Percentiles rank a stretch among this genome's conserved stretches.
Conservation (phyloP, 2,329 filamentous ascomycete species). For the Juglanconis juglandina region DNA sequence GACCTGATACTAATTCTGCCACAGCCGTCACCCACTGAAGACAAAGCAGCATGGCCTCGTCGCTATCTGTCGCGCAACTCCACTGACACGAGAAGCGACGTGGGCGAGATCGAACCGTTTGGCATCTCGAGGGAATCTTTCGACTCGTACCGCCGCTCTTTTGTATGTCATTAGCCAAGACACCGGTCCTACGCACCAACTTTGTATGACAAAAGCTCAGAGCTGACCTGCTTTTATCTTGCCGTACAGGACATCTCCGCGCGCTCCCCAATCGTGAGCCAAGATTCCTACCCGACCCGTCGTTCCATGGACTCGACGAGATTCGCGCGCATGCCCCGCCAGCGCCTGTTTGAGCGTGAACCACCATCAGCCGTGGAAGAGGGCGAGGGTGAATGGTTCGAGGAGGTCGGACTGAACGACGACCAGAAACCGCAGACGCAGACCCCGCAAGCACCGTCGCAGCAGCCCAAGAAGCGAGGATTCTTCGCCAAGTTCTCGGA, state of each 20-base stretch:
- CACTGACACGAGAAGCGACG: constrained; percentile 52
- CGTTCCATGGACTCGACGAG: constrained; percentile 78
- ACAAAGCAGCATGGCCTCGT: constrained; percentile 67
- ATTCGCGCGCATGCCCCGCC: constrained; percentile 58
- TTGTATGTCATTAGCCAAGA: constrained; percentile 58
- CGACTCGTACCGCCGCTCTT: constrained; percentile 92
- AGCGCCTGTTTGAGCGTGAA: constrained; percentile 56
- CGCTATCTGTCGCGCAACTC: constrained; percentile 53
- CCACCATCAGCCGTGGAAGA: constrained; percentile 63
- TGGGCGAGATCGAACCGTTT: constrained; percentile 86
- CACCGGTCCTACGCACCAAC: background rate
- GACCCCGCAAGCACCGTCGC: constrained; percentile 28
- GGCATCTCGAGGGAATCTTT: constrained; percentile 95
- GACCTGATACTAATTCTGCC: constrained; percentile 11
- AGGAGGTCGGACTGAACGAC: constrained; percentile 84
- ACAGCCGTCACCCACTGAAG: constrained; percentile 83
- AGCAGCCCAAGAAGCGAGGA: constrained; percentile 59
- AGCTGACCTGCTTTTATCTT: background rate
- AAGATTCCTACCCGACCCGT: constrained; percentile 57
- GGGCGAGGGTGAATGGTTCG: constrained; percentile 58
- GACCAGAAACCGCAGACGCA: constrained; percentile 55
- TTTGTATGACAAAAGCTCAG: background rate
- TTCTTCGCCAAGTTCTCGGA: constrained; percentile 82
- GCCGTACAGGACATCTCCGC: constrained; percentile 79
- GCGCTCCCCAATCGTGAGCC: constrained; percentile 67